Percentiles rank a stretch among this genome's conserved stretches.
These are phyloP conservation scores for Staphylotrichum tortipilum DNA, from an alignment of 495 filamentous ascomycete species.

Conservation along the genomic window DNA sequence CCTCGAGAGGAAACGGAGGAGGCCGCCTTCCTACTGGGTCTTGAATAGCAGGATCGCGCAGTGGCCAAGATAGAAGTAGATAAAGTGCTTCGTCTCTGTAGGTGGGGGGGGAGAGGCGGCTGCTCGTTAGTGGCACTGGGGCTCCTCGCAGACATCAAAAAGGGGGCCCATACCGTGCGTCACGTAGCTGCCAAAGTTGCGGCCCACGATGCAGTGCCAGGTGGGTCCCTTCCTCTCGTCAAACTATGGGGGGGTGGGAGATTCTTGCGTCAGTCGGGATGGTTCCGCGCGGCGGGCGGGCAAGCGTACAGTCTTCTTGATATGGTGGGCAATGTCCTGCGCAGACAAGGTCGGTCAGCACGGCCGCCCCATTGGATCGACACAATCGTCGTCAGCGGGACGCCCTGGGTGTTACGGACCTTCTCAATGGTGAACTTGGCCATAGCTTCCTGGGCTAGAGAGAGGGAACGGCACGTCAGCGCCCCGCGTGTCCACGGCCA, in stretches of 20 bases:
- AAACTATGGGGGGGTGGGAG: constrained; percentile 66
- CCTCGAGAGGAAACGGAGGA: constrained; percentile 22
- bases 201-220: constrained; percentile 97
- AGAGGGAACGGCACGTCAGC: constrained; percentile 3
- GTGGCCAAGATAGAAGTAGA: constrained; percentile 99
- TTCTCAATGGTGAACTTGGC: constrained; percentile 89
- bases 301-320: constrained; percentile 78
- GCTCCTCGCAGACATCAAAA: background rate
- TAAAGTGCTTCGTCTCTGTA: constrained; percentile 97
- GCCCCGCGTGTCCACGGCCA: background rate
- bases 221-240: constrained; percentile 86
- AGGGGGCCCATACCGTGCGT: constrained; percentile 69
- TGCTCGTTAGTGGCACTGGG: background rate
- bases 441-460: constrained; percentile 87
- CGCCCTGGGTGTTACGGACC: constrained; percentile 42
- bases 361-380: too few species aligned
- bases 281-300: background rate
- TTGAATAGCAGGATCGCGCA: constrained; percentile 98
- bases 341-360: background rate
- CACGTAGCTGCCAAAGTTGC: constrained; percentile 98
- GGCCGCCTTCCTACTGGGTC: constrained; percentile 62
- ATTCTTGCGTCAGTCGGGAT: constrained; percentile 13
- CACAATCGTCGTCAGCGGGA: too few species aligned
- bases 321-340: constrained; percentile 92
- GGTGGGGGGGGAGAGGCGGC: background rate